Percentiles rank a stretch among this genome's conserved stretches.
phyloP scores from a whole-genome alignment of 441 rosid species.

The Jatropha podagrica region DNA sequence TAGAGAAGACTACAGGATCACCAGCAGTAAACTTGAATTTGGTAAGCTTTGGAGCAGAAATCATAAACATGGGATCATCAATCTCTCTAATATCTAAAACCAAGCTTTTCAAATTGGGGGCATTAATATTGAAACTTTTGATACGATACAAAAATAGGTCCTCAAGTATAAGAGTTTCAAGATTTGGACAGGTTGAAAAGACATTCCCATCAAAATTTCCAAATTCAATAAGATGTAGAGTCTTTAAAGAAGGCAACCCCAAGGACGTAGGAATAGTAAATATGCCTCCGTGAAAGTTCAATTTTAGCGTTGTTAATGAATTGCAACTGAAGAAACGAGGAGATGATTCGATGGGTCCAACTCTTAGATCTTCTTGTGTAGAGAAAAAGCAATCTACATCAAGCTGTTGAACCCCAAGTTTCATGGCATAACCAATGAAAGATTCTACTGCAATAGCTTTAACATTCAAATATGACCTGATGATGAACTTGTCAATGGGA shows the following conservation, averaged over 20 bases:
- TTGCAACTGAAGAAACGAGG: not conserved
- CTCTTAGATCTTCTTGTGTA: too few relatives aligned
- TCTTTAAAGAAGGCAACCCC: not conserved
- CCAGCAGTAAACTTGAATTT: not conserved
- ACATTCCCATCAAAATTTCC: slow-evolving; percentile 1
- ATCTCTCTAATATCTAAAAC: not conserved
- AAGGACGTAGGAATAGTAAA: not conserved
- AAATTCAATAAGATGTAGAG: not conserved
- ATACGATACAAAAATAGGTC: not conserved
- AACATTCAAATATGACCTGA: not conserved
- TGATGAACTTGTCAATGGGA: not conserved
- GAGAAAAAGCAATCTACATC: not conserved
- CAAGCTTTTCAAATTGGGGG: not conserved
- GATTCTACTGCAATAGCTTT: not conserved
- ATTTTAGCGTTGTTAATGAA: not conserved
- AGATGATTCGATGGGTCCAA: not conserved
- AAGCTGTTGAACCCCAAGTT: not conserved
- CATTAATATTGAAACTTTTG: not conserved
- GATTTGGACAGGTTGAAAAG: not conserved
- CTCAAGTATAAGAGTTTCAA: not conserved
- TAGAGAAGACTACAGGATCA: not conserved
- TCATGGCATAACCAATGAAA: not conserved
- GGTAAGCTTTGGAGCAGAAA: slow-evolving; percentile 5
- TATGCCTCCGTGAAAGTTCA: not conserved
- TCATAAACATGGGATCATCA: not conserved